Base-by-base conservation (phyloP, 129 eudicot genomes). In the Silybum marianum region DNA sequence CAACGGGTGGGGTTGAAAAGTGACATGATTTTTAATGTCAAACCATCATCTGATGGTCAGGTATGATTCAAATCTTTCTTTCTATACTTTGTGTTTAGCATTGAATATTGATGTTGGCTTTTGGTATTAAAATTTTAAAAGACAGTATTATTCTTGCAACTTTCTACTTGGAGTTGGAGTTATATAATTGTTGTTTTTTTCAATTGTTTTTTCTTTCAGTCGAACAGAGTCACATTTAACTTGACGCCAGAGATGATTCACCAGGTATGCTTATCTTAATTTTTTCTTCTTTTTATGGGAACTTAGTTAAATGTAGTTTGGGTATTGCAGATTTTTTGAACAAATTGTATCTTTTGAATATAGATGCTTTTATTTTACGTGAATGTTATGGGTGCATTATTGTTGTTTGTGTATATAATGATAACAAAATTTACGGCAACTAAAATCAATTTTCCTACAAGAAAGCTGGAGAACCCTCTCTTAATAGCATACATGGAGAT, bases 41-140 rank as follows among this genome's bases (percentile, higher is more conserved):
- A 93, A 81, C 98, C 99, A 12, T 87, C 88, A 81, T 88, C 98
- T 42, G 99, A 96, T 91, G 99, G 99, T 40, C 98, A 93, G 98
- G 98, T 94, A 90, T 25, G 22, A 22, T 6, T 7, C 30, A 28
- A 26, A 77, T 39, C 73, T 78, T 71, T 77, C 46, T 80, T 82
- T 72, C 63, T 65, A 36, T 3, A 65, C 28, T 65, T 8, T 65
- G 69, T 63, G 69, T 30, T 62, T 62, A 62, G 26, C 26, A 21
- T 63, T 63, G 69, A 22, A 22, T 63, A 22, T 63, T 26, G 48
- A 40, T 40, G 48, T 40, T 51, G 63, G 0, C 63, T 4, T 51
- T 51, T 51, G 62, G 9, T 51, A 2, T 16, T 51, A 51, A 51
- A 51, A 51, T 18, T 16, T 51, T 51, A 51, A 51, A 16, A 16